A percentile compares a stretch with the other conserved stretches of the same genome.
These are phyloP conservation scores for Ophiostoma sp. DNA, from an alignment of 2,329 filamentous ascomycete species.

Conservation along the genomic window DNA sequence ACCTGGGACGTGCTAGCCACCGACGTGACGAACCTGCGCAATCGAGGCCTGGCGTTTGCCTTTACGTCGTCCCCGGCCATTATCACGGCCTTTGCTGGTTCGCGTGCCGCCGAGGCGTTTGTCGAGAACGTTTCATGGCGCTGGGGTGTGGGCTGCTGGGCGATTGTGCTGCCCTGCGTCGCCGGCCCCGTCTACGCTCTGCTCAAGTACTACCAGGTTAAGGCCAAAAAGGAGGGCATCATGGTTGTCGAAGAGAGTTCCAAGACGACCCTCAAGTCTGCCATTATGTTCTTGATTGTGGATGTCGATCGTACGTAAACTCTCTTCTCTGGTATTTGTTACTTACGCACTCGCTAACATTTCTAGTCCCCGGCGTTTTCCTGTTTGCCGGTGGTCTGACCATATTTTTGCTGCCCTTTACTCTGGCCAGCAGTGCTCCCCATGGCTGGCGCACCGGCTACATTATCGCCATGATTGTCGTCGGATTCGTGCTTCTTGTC, in stretches of 20 bases:
- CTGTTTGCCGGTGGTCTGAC: conserved; percentile 58
- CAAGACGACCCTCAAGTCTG: conserved; percentile 48
- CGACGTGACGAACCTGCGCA: conserved; percentile 63
- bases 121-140: conserved; percentile 56
- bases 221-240: conserved; percentile 54
- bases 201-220: conserved; percentile 56
- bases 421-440: conserved; percentile 50
- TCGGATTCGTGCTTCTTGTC: conserved; percentile 60
- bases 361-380: conserved; percentile 49
- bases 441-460: conserved; percentile 53
- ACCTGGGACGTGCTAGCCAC: conserved; percentile 50
- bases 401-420: conserved; percentile 66
- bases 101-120: conserved; percentile 45
- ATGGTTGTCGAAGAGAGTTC: conserved; percentile 33
- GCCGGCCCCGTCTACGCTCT: conserved; percentile 60
- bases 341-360: neutral
- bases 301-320: neutral
- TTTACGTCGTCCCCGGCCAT: conserved; percentile 64
- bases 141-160: conserved; percentile 63
- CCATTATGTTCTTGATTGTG: conserved; percentile 36
- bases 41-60: conserved; percentile 62
- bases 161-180: conserved; percentile 57
- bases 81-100: conserved; percentile 50
- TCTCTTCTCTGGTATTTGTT: neutral
- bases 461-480: conserved; percentile 61